These are phyloP conservation scores for Talaromyces sp. DNA, from an alignment of 2,329 filamentous ascomycete genomes.

Conservation along the genomic window DNA sequence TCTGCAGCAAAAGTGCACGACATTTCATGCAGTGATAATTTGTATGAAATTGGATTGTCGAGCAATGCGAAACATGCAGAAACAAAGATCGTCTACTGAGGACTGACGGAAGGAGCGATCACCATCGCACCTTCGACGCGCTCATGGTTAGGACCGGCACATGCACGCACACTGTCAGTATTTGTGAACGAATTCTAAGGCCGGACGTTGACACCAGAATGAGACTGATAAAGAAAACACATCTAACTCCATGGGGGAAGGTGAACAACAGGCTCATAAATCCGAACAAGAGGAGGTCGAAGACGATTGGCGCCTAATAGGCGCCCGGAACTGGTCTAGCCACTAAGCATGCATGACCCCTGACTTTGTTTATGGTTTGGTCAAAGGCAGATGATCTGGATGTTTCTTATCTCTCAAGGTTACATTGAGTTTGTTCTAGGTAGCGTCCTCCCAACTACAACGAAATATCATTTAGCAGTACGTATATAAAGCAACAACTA, in stretches of 20 bases:
- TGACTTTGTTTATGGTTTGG: not conserved
- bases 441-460: too few relatives aligned
- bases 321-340: not conserved
- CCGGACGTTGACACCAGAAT: not conserved
- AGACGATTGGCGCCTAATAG: not conserved
- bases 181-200: not conserved
- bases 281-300: not conserved
- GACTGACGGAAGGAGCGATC: not conserved
- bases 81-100: not conserved
- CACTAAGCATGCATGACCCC: not conserved
- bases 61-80: not conserved
- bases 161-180: not conserved
- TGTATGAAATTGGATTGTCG: not conserved
- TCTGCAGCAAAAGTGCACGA: not conserved
- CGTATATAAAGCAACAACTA: too few relatives aligned
- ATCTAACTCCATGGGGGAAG: not conserved
- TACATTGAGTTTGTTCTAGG: not conserved
- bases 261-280: not conserved
- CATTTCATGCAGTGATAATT: not conserved
- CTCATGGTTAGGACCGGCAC: not conserved
- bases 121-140: not conserved
- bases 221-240: not conserved
- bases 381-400: not conserved
- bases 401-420: not conserved
- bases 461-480: too few relatives aligned